A percentile compares a stretch with the other conserved stretches of the same genome.
phyloP scores from a whole-genome alignment of 2,329 filamentous ascomycete species.

The Xylariaceae sp. region DNA sequence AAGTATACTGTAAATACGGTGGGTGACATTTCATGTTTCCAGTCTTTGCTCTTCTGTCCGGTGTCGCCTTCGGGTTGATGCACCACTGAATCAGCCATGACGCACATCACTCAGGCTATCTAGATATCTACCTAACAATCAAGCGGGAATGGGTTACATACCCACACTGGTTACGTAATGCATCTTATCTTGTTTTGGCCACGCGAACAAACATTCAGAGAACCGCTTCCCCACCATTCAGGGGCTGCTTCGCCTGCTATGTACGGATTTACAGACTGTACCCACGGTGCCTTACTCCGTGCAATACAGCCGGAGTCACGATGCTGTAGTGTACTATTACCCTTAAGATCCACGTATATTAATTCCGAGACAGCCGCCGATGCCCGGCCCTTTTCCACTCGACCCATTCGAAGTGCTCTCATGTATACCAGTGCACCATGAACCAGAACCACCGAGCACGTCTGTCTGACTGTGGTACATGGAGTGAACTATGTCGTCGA shows the following conservation, averaged over 20 bases:
- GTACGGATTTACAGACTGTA: too few relatives aligned
- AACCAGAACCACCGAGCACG: constrained; percentile 22
- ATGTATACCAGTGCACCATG: constrained; percentile 23
- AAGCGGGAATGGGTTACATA: too few relatives aligned
- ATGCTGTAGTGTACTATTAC: too few relatives aligned
- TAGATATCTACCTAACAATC: too few relatives aligned
- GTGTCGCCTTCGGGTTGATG: not conserved
- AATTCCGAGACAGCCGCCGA: not conserved
- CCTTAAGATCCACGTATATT: too few relatives aligned
- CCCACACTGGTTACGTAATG: not conserved
- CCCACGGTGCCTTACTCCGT: too few relatives aligned
- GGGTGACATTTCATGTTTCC: too few relatives aligned
- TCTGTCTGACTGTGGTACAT: constrained; percentile 22
- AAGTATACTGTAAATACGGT: too few relatives aligned
- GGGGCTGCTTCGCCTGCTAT: not conserved
- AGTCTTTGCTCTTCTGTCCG: not conserved
- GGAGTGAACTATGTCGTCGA: constrained; percentile 32
- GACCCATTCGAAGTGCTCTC: not conserved
- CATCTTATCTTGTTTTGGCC: not conserved
- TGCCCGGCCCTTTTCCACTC: not conserved
- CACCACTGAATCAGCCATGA: not conserved
- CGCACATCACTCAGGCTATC: not conserved
- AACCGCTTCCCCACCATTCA: constrained; percentile 11
- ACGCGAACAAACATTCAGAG: not conserved
- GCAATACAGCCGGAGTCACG: too few relatives aligned